phyloP scores from a whole-genome alignment of 805 yeast species.

The Blastobotrys terrestris region DNA sequence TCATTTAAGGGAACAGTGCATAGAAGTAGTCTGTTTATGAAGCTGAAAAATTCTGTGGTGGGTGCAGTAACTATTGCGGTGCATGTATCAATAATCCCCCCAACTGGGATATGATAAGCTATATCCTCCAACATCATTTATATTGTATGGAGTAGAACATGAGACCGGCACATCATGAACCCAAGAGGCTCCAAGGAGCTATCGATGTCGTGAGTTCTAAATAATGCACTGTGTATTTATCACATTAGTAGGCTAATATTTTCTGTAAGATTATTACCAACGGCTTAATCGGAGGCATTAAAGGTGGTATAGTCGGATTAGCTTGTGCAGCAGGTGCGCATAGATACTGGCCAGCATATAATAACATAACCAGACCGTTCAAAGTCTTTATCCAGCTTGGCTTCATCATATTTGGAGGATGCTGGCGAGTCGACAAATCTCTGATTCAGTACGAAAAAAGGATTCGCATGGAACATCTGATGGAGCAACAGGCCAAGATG shows the following conservation, averaged over 20 bases:
- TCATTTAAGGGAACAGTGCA: too few species aligned
- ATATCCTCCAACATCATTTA: too few species aligned
- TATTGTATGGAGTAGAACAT: too few species aligned
- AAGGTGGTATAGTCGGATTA: conserved; percentile 18
- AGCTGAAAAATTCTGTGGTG: too few species aligned
- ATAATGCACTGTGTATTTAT: too few species aligned
- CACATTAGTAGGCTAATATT: not conserved
- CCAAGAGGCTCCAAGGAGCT: conserved; percentile 21
- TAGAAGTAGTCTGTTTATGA: too few species aligned
- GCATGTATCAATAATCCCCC: too few species aligned
- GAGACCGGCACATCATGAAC: conserved; percentile 25
- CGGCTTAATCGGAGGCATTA: conserved; percentile 17
- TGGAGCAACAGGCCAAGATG: conserved; percentile 13
- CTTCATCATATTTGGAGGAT: conserved; percentile 12
- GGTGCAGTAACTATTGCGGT: too few species aligned
- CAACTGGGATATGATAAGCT: too few species aligned
- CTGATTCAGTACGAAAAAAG: conserved; percentile 18
- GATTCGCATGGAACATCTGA: conserved; percentile 11
- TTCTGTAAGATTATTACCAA: conserved; percentile 12
- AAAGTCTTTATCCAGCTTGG: conserved; percentile 18
- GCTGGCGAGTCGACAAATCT: conserved; percentile 16
- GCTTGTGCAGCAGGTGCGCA: conserved; percentile 14
- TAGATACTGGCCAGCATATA: conserved; percentile 18
- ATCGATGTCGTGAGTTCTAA: conserved; percentile 16
- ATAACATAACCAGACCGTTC: conserved; percentile 18